These are phyloP conservation scores for Ulvella scutata DNA, from an alignment of 139 green algal species.

Conservation along the genomic window DNA sequence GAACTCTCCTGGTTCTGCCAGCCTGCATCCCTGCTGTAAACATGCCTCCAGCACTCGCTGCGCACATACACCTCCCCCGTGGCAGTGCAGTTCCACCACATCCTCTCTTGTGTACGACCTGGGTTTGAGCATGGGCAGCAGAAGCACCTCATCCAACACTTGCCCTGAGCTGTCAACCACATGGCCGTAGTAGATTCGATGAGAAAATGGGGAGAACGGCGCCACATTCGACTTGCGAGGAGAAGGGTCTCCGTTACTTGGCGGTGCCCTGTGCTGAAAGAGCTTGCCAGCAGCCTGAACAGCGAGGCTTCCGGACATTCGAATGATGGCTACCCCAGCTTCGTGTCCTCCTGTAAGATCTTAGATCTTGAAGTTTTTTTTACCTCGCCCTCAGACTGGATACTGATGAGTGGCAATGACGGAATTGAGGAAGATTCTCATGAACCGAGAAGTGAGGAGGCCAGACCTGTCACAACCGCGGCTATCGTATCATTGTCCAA, in stretches of 20 bases:
- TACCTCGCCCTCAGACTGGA: too few species aligned
- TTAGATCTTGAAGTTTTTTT: too few species aligned
- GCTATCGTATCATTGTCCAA: too few species aligned
- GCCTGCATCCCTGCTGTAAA: slow-evolving; percentile 55
- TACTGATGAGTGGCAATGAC: too few species aligned
- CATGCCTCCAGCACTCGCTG: slow-evolving; percentile 51
- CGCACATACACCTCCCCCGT: slow-evolving; percentile 75
- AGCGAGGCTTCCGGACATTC: slow-evolving; percentile 56
- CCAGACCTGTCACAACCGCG: too few species aligned
- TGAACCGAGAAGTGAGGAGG: too few species aligned
- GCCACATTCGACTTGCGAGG: not conserved
- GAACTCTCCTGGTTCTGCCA: slow-evolving; percentile 82
- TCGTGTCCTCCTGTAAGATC: slow-evolving; percentile 10
- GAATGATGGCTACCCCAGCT: slow-evolving; percentile 75
- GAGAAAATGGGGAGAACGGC: not conserved
- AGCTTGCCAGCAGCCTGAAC: slow-evolving; percentile 15
- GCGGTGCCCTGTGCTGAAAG: not conserved
- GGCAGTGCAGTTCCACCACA: slow-evolving; percentile 88
- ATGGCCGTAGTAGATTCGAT: not conserved
- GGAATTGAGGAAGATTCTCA: too few species aligned
- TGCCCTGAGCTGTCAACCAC: not conserved
- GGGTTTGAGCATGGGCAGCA: slow-evolving; percentile 61
- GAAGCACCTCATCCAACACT: slow-evolving; percentile 29
- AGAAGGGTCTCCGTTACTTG: not conserved
- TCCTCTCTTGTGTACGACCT: slow-evolving; percentile 91